Evolutionary conservation across 805 yeast genomes (phyloP), one percentile per base, ranked within the genome.

Genomic region (Ogataea henricii): DNA sequence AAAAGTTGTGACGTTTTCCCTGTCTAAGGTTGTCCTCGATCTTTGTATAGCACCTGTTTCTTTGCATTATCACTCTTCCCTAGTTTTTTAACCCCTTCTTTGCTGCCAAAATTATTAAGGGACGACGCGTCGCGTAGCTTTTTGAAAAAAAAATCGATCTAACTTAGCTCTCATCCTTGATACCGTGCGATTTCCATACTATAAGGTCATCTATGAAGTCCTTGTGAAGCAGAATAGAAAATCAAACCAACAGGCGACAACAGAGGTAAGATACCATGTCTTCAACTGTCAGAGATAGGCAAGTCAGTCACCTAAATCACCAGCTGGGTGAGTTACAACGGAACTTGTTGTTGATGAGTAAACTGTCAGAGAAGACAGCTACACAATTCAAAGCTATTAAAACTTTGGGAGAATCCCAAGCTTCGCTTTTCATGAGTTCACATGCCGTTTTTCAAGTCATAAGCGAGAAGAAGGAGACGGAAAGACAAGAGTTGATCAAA

Each of bases 381-480:
- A 48, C 55, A 12, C 68, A 64, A 42, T 59, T 58, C 49, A 58
- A 55, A 12, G 45, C 52, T 2, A 59, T 64, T 18, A 57, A 63
- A 40, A 54, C 57, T 22, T 49, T 64, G 5, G 66, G 64, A 3
- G 53, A 48, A 21, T 59, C 59, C 9, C 68, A 64, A 34, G 55
- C 66, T 2, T 56, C 61, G 5, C 51, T 60, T 38, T 58, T 65
- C 34, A 64, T 64, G 65, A 56, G 64, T 21, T 56, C 68, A 6
- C 66, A 64, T 51, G 52, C 61, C 1, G 62, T 63, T 4, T 64
- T 62, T 40, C 67, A 64, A 39, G 51, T 51, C 3, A 36, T 62
- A 7, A 63, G 60, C 27, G 66, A 63, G 38, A 53, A 53, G 40
- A 60, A 58, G 23, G 65, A 62, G 40, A 38, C 39, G 29, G 49